Conservation (phyloP, 352 stramenopile species). For the Phytophthora melonis region DNA sequence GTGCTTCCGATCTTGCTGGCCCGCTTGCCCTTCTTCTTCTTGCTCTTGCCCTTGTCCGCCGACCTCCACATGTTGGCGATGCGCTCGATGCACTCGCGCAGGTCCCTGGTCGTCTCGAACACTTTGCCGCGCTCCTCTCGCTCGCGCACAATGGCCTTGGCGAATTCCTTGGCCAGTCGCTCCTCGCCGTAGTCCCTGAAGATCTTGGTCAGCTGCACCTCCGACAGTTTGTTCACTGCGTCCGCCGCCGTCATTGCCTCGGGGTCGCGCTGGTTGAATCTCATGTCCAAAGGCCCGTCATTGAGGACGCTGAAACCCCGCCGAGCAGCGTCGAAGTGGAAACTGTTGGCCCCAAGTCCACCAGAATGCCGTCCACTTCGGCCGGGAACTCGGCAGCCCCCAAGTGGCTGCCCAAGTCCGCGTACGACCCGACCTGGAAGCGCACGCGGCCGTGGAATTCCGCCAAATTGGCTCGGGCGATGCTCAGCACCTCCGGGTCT, state of each 20-base stretch:
- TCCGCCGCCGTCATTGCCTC: conserved; percentile 56
- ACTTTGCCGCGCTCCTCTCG: conserved; percentile 56
- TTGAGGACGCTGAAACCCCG: conserved; percentile 80
- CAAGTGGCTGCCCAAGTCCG: conserved; percentile 56
- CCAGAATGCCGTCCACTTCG: conserved; percentile 72
- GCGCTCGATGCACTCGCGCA: conserved; percentile 80
- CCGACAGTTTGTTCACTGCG: conserved; percentile 74
- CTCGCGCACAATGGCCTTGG: conserved; percentile 80
- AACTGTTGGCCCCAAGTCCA: conserved; percentile 89
- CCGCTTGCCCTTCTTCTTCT: conserved; percentile 36
- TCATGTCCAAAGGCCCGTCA: conserved; percentile 85
- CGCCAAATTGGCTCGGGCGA: conserved; percentile 59
- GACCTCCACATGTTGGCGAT: conserved; percentile 77
- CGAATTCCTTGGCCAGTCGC: conserved; percentile 79
- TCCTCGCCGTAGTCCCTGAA: conserved; percentile 81
- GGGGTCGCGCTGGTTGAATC: conserved; percentile 63
- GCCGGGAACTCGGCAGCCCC: conserved; percentile 47
- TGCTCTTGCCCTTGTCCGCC: conserved; percentile 20
- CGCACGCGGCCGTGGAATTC: conserved; percentile 58
- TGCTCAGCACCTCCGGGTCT: conserved; percentile 74
- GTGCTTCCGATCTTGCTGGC: conserved; percentile 37
- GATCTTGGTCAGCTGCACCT: conserved; percentile 81
- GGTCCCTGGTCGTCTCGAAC: conserved; percentile 71
- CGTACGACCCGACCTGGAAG: conserved; percentile 74
- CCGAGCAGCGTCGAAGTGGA: conserved; percentile 76